Conservation (phyloP, 371 early-diverging fungal genomes). For the Actinomortierella wolfii region DNA sequence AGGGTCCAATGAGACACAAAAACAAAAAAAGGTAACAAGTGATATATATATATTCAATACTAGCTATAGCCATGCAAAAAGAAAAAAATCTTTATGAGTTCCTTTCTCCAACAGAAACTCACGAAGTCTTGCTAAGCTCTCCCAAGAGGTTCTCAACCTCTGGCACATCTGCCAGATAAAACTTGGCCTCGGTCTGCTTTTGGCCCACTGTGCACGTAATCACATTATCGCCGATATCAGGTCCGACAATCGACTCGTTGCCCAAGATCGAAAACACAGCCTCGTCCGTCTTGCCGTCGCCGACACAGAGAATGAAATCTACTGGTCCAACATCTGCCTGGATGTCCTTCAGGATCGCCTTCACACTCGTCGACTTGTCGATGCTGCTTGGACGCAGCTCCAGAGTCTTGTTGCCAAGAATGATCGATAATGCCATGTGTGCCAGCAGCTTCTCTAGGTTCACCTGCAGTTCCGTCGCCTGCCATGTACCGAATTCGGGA, state of each 20-base stretch:
- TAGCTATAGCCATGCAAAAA: too few species aligned
- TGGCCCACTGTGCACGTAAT: constrained; percentile 94
- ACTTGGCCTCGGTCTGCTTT: constrained; percentile 93
- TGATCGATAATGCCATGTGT: constrained; percentile 92
- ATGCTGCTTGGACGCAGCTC: constrained; percentile 92
- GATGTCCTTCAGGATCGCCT: constrained; percentile 86
- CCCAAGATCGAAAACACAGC: constrained; percentile 74
- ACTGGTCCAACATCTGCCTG: constrained; percentile 39
- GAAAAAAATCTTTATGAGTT: not conserved
- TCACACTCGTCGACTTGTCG: constrained; percentile 88
- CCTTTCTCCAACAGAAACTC: not conserved
- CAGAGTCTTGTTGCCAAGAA: constrained; percentile 92
- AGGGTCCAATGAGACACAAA: too few species aligned
- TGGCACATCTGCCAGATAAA: constrained; percentile 74
- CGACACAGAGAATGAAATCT: constrained; percentile 86
- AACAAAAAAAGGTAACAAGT: too few species aligned
- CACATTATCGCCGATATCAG: constrained; percentile 48
- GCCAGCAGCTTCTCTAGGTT: constrained; percentile 92
- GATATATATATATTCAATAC: too few species aligned
- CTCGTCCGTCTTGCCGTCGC: constrained; percentile 96
- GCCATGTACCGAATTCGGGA: constrained; percentile 84
- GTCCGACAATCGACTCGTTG: constrained; percentile 55
- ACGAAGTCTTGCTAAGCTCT: constrained; percentile 44
- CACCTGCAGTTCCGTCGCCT: constrained; percentile 91
- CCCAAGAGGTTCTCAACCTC: constrained; percentile 66